phyloP scores from a whole-genome alignment of 441 rosid genomes.

The Arabidopsis hybrid region DNA sequence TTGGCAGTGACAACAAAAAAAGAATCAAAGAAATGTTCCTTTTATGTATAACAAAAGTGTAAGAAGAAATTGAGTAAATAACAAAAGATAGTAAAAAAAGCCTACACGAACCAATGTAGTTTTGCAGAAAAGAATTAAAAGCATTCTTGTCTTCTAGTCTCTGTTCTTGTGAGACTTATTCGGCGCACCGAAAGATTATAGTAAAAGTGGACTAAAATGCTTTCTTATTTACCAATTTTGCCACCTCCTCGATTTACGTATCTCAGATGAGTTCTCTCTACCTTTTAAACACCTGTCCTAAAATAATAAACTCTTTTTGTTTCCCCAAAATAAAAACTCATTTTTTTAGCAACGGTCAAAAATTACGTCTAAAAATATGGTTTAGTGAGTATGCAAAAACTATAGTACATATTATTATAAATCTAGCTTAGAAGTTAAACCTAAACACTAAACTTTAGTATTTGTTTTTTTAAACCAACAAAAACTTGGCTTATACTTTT shows the following conservation, averaged over 20 bases:
- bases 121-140: slow-evolving; percentile 14
- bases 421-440: neutral
- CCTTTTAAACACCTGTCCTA: slow-evolving; percentile 32
- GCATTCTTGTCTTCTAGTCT: slow-evolving; percentile 33
- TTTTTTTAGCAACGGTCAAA: slow-evolving; percentile 42
- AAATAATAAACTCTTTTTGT: neutral
- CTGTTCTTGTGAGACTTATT: slow-evolving; percentile 1
- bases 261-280: slow-evolving; percentile 24
- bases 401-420: neutral
- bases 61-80: neutral
- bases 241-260: slow-evolving; percentile 44
- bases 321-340: slow-evolving; percentile 4
- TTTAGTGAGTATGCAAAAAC: slow-evolving; percentile 10
- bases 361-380: slow-evolving; percentile 1
- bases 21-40: neutral
- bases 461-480: no score
- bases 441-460: no score
- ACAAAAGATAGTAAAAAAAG: slow-evolving; percentile 6
- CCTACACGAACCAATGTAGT: slow-evolving; percentile 11
- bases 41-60: neutral
- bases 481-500: slow-evolving; percentile 8
- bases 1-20: neutral
- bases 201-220: slow-evolving; percentile 19
- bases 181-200: slow-evolving; percentile 36
- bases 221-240: slow-evolving; percentile 28